Percentiles rank a stretch among this genome's conserved stretches.
Conservation (phyloP, 2,329 filamentous ascomycete genomes). For the Pseudogymnoascus sp. region DNA sequence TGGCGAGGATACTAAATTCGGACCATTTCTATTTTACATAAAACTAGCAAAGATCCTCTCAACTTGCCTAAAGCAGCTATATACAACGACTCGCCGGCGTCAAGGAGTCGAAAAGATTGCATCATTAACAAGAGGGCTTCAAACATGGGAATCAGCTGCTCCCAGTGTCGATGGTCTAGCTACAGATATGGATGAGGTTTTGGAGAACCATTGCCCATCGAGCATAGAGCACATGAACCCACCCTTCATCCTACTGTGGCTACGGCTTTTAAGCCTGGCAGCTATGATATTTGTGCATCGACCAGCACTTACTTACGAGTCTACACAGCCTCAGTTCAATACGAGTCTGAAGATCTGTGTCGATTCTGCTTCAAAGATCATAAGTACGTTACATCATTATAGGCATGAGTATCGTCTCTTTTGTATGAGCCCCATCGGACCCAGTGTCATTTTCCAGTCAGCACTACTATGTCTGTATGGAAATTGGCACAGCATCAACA, state of each 20-base stretch:
- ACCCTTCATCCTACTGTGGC: not conserved
- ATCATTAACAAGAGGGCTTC: not conserved
- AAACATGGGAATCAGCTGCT: not conserved
- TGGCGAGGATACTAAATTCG: constrained; percentile 9
- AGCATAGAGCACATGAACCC: not conserved
- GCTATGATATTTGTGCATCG: constrained; percentile 2
- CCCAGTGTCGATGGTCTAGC: not conserved
- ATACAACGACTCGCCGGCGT: constrained; percentile 12
- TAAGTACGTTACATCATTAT: not conserved
- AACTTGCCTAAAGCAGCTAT: not conserved
- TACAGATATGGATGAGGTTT: not conserved
- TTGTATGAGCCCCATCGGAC: not conserved
- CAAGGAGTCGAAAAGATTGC: constrained; percentile 12
- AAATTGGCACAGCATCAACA: not conserved
- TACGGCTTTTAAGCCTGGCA: not conserved
- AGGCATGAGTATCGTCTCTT: not conserved
- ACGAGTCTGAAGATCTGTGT: not conserved
- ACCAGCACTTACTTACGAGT: not conserved
- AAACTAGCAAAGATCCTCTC: constrained; percentile 3
- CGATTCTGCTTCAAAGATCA: not conserved
- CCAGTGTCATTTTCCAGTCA: not conserved
- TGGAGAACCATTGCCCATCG: not conserved
- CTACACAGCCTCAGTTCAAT: not conserved
- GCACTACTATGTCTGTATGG: constrained; percentile 1
- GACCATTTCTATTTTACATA: constrained; percentile 1